Evolutionary conservation across 176 grass and related monocot genomes (phyloP), one percentile per base, ranked within the genome.

Genomic region (Rhynchospora pubera): DNA sequence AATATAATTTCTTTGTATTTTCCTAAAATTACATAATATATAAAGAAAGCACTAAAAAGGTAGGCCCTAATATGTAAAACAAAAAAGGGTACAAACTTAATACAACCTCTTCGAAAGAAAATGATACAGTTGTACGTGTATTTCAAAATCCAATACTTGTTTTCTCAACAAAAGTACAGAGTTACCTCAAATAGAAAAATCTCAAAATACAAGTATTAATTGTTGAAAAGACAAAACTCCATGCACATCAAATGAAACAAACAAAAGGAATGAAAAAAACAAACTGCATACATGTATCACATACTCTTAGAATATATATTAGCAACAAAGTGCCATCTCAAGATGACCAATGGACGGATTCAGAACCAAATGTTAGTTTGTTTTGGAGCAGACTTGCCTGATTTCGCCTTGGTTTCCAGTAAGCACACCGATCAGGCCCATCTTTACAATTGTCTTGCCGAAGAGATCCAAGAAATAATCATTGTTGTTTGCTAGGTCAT

Each of bases 321-420:
- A n/a, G n/a, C n/a, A n/a, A n/a, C n/a, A n/a, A n/a, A n/a, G n/a
- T n/a, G n/a, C n/a, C n/a, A n/a, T n/a, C n/a, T n/a, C n/a, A n/a
- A n/a, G n/a, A n/a, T n/a, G n/a, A n/a, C n/a, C n/a, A n/a, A n/a
- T n/a, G n/a, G n/a, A n/a, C n/a, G n/a, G n/a, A n/a, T n/a, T n/a
- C n/a, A n/a, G n/a, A n/a, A 39, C 34, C 1, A 28, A 4, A 0
- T 8, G 34, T 85, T 55, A 85, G 48, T 85, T 85, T 39, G 60
- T 53, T 13, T 7, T 28, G 26, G 22, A 64, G 76, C 87, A 88
- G 4, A 24, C 50, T 63, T 64, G 59, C 64, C 87, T 85, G 63
- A 88, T 65, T 55, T 88, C 50, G 18, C 82, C 87, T 42, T 88
- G 87, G 5, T 83, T 81, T 61, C 87, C 82, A 3, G 82, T 85